Base-by-base conservation (phyloP, 768 basidiomycete species). In the Suillus bovinus region DNA sequence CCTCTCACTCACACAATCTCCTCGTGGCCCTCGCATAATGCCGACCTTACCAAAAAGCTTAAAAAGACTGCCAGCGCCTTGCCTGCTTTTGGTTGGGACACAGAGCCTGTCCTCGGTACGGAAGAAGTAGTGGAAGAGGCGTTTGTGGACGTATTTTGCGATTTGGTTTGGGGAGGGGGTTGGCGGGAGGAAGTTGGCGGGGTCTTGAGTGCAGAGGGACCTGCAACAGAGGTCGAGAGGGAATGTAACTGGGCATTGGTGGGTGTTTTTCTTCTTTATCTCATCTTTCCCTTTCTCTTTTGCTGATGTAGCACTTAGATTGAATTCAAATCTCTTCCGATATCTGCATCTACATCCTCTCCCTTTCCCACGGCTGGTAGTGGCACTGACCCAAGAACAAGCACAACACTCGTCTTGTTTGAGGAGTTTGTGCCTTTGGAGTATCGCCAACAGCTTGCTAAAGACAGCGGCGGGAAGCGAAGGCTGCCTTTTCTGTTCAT, bases 201-300 rank as follows among this genome's bases (percentile, higher is more conserved):
- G 90, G 94, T 65, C 74, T 83, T 5, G 88, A 92, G 68, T 75
- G 87, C 49, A 81, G 80, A 4, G 94, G 95, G 67, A 16, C 33
- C 34, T 36, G 16, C 22, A 36, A 9, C 34, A 24, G 85, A 88
- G 62, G 72, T 70, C 3, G 93, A 94, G 71, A 80, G 90, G 66
- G 93, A 96, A 66, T 92, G 93, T 68, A 94, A 93, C 70, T 98
- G 94, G 94, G 93, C 90, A 22, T 67, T 98, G 79, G 95, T 96
- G 70, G 77, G 87, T 79, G 4, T 8, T 59, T 52, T 49, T 61
- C 42, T 31, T 20, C 16, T 22, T 58, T 33, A 53, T 22, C 10
- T 44, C 9, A 17, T 13, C 17, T n/a, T 20, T 29, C 31, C 17
- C 29, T n/a, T 36, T 31, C 42, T 34, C 38, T 17, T 52, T 11